Base-by-base conservation (phyloP, 495 filamentous ascomycete species). In the Penicillium fimorum region DNA sequence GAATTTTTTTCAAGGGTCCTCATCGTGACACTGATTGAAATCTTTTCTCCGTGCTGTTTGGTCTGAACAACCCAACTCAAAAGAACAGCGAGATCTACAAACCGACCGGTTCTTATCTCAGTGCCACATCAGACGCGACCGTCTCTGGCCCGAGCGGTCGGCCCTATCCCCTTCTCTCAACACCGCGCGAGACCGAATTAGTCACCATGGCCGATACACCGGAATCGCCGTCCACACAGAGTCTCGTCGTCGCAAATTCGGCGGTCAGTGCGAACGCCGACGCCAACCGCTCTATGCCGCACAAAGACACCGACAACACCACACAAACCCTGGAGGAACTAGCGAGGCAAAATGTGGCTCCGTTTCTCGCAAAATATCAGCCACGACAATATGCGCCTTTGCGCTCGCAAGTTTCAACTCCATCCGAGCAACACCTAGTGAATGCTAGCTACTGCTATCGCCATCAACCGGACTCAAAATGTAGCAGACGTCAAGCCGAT, bases 361-460 rank as follows among this genome's bases (percentile, higher is more conserved):
- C 92, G 1, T 96, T 96, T 63, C 80, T 97, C 44, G 83, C 84
- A 50, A 87, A 87, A 70, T 90, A 97, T 61, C 92, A 96, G 7
- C 92, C 91, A 2, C 82, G 82, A 40, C 82, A 91, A 65, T 95
- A 96, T 70, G 88, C 88, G 3, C 87, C 87, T 3, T 71, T 86
- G 48, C 85, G 57, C 69, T 76, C 60, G 41, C 65, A 63, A 33
- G 63, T 63, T 24, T 65, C 61, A 3, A 50, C 63, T n/a, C 63
- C 66, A 5, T 51, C 64, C 18, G 65, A 72, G 5, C 65, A 73
- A 48, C 76, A 70, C 57, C 72, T 63, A 17, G 66, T 63, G 32
- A 96, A 94, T 67, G 94, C 91, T 46, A 91, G 88, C 69, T 97
- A 90, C 75, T 99, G 94, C 71, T 97, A 99, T 71, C 85, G 94